phyloP scores from a whole-genome alignment of 495 filamentous ascomycete genomes.

The Monascus purpureus region DNA sequence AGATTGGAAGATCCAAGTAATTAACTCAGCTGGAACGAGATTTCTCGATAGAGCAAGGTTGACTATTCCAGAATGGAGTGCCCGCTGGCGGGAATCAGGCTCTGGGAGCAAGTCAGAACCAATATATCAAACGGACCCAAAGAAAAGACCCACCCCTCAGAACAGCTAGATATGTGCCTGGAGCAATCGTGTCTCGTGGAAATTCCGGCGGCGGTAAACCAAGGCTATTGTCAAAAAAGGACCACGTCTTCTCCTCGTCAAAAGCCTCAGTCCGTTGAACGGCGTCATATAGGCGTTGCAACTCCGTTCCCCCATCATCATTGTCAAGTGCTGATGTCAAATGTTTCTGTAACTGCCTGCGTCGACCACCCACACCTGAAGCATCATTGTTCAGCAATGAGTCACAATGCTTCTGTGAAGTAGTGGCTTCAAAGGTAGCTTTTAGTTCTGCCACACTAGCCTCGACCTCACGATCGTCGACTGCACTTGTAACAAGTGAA shows the following conservation, averaged over 20 bases:
- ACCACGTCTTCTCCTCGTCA: constrained; percentile 43
- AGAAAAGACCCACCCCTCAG: constrained; percentile 21
- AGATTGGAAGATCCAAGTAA: constrained; percentile 61
- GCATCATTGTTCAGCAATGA: not conserved
- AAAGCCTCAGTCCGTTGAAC: constrained; percentile 64
- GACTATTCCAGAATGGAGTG: constrained; percentile 55
- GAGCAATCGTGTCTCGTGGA: constrained; percentile 14
- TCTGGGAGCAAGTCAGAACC: constrained; percentile 15
- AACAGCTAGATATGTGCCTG: constrained; percentile 12
- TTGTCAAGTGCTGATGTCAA: constrained; percentile 30
- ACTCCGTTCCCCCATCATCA: constrained; percentile 38
- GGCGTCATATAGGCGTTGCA: constrained; percentile 50
- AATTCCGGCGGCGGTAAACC: constrained; percentile 23
- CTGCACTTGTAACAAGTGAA: constrained; percentile 44
- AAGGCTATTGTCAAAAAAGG: constrained; percentile 43
- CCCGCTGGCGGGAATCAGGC: constrained; percentile 39
- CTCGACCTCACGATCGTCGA: constrained; percentile 42
- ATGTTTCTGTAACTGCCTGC: constrained; percentile 25
- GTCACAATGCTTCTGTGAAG: constrained; percentile 5
- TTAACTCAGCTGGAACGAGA: constrained; percentile 52
- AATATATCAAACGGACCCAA: not conserved
- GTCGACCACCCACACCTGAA: constrained; percentile 1
- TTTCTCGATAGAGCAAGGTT: constrained; percentile 41
- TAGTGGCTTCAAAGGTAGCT: constrained; percentile 24
- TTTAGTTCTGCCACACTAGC: constrained; percentile 40